phyloP scores from a whole-genome alignment of 371 early-diverging fungal species.

The Rhizopus arrhizus region DNA sequence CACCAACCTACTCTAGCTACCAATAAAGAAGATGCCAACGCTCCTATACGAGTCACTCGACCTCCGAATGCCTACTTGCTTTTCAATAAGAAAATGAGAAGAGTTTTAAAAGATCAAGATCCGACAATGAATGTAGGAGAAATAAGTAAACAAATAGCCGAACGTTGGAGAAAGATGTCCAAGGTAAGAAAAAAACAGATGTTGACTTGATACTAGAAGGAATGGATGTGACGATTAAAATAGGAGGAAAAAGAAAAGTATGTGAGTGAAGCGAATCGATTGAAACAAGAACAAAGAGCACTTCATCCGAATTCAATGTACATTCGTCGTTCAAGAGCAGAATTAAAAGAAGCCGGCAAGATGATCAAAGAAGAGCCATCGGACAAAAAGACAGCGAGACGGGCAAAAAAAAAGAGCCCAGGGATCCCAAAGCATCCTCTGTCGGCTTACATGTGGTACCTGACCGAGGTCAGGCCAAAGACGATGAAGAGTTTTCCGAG shows the following conservation, averaged over 20 bases:
- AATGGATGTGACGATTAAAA: not conserved
- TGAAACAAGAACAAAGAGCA: slow-evolving; percentile 45
- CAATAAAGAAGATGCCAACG: slow-evolving; percentile 3
- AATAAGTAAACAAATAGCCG: slow-evolving; percentile 66
- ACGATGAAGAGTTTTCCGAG: slow-evolving; percentile 66
- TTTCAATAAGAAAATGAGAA: slow-evolving; percentile 69
- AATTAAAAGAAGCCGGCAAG: slow-evolving; percentile 60
- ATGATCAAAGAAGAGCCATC: slow-evolving; percentile 22
- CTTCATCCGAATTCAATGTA: slow-evolving; percentile 68
- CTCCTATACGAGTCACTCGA: slow-evolving; percentile 56
- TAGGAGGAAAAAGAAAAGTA: slow-evolving; percentile 44
- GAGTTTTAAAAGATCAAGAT: slow-evolving; percentile 61
- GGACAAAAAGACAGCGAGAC: slow-evolving; percentile 4
- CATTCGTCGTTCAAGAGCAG: slow-evolving; percentile 69
- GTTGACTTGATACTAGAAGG: too few relatives aligned
- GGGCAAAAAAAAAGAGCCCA: slow-evolving; percentile 45
- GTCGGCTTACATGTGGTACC: slow-evolving; percentile 75
- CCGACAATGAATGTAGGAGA: slow-evolving; percentile 68
- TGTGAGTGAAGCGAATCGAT: slow-evolving; percentile 41
- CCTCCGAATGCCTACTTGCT: slow-evolving; percentile 71
- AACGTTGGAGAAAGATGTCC: slow-evolving; percentile 58
- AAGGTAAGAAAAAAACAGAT: slow-evolving; percentile 21
- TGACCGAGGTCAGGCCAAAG: slow-evolving; percentile 66
- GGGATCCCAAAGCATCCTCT: slow-evolving; percentile 80
- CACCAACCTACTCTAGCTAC: slow-evolving; percentile 24